Evolutionary conservation across 73 alveolate species (phyloP).

Genomic region (Paramecium primaurelia): DNA sequence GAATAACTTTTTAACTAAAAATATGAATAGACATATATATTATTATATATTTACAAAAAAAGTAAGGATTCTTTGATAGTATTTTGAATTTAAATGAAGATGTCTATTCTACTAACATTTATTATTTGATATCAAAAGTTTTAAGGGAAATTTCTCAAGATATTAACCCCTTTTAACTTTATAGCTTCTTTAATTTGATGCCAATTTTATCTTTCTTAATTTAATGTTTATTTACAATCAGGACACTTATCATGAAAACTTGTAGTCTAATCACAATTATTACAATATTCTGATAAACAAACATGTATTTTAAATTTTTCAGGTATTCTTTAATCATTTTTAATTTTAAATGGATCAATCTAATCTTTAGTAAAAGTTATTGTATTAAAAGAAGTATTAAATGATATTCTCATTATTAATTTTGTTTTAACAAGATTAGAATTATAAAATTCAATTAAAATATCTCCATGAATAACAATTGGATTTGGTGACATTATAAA

Average conservation of each 20-base stretch:
- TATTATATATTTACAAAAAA: neutral
- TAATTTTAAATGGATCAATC: constrained; percentile 7
- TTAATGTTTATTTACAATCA: neutral
- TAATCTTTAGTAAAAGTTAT: neutral
- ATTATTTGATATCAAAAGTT: neutral
- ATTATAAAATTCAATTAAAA: constrained; percentile 29
- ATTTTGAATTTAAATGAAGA: neutral
- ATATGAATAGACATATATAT: neutral
- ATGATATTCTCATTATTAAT: constrained; percentile 67
- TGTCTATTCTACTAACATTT: neutral
- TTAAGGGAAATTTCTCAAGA: neutral
- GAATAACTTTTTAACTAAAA: neutral
- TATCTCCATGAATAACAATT: constrained; percentile 30
- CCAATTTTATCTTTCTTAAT: neutral
- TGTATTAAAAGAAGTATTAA: constrained; percentile 67
- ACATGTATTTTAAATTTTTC: neutral
- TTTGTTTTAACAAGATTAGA: constrained; percentile 14
- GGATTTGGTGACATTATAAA: constrained; percentile 27
- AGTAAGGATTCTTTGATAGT: neutral
- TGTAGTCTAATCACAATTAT: neutral
- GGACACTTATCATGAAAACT: neutral
- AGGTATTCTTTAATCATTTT: constrained; percentile 29
- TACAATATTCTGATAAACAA: neutral
- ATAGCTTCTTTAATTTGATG: neutral
- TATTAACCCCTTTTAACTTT: neutral